Conservation (phyloP, 345 rosid species). For the Corymbia maculata region DNA sequence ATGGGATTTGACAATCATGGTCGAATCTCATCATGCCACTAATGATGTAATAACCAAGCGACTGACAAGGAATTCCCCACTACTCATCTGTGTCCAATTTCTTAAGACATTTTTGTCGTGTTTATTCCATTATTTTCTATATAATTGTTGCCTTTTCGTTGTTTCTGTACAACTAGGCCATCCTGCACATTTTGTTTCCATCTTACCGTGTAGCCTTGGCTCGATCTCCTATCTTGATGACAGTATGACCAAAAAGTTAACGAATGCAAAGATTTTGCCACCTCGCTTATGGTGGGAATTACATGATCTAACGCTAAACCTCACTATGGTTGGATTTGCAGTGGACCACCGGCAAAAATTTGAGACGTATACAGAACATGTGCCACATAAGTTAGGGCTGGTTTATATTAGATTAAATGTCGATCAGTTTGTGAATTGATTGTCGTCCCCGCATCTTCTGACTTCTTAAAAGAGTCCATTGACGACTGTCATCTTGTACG, state of each 20-base stretch:
- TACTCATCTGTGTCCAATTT: neutral
- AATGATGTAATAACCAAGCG: neutral
- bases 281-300: neutral
- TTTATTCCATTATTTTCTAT: neutral
- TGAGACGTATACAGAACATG: neutral
- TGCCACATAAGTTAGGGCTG: neutral
- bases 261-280: neutral
- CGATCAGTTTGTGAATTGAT: accelerated
- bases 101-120: neutral
- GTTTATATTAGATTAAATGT: neutral
- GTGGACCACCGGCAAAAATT: accelerated
- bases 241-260: neutral
- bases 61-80: neutral
- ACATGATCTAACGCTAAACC: accelerated
- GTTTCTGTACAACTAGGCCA: neutral
- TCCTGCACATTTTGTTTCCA: neutral
- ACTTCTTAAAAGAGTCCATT: neutral
- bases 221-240: neutral
- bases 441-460: accelerated
- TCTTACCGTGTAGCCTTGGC: neutral
- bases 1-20: accelerated
- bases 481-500: neutral
- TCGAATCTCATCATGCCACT: neutral
- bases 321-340: neutral
- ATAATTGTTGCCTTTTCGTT: neutral